These are phyloP conservation scores for Aspergillus spinulosporus DNA, from an alignment of 2,329 filamentous ascomycete species.

Conservation along the genomic window DNA sequence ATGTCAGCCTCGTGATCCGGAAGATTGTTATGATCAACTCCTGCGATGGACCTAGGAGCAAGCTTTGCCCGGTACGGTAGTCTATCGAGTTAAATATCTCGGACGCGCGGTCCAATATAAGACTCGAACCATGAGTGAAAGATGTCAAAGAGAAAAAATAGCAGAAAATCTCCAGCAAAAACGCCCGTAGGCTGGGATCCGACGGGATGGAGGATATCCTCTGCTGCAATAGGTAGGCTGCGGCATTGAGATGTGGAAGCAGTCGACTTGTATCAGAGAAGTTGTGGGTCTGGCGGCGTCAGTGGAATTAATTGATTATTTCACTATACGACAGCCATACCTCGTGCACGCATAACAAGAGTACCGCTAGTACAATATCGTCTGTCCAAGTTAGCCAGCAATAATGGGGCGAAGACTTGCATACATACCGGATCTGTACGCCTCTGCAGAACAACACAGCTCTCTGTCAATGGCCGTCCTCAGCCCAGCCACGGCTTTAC, in stretches of 20 bases:
- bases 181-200: neutral
- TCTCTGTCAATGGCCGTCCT: neutral
- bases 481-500: neutral
- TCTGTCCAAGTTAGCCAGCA: neutral
- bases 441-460: neutral
- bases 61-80: neutral
- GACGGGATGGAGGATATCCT: neutral
- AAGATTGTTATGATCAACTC: neutral
- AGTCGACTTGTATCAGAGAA: neutral
- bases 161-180: neutral
- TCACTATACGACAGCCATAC: neutral
- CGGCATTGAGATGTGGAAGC: neutral
- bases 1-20: neutral
- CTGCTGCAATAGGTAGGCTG: neutral
- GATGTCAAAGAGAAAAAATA: neutral
- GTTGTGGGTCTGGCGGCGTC: neutral
- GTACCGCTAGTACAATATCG: neutral
- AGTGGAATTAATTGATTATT: neutral
- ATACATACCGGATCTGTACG: neutral
- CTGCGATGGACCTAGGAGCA: neutral
- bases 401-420: neutral
- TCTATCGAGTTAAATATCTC: neutral
- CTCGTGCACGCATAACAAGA: neutral
- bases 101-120: neutral
- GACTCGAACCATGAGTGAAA: neutral